Conservation (phyloP, 148 eudicot genomes). For the Hydrangea macrophylla region DNA sequence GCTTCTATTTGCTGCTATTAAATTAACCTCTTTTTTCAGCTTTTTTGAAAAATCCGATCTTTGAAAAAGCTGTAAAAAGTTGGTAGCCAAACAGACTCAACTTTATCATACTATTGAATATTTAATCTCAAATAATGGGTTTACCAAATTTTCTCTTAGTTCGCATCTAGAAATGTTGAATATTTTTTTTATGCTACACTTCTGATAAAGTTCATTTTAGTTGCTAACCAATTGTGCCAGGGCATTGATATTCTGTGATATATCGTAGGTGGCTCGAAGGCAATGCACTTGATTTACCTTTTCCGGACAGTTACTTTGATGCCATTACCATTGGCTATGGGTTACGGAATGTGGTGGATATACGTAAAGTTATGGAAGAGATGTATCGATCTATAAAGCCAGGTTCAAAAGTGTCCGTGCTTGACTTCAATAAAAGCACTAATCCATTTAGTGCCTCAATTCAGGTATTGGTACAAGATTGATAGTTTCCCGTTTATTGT, state of each 20-base stretch:
- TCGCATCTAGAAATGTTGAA: background rate
- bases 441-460: constrained; percentile 32
- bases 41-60: too few relatives aligned
- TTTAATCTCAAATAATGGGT: too few relatives aligned
- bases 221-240: background rate
- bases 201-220: background rate
- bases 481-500: background rate
- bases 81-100: too few relatives aligned
- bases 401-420: constrained; percentile 69
- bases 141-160: too few relatives aligned
- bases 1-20: too few relatives aligned
- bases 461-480: constrained; percentile 46
- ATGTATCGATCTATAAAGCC: constrained; percentile 74
- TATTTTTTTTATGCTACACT: too few relatives aligned
- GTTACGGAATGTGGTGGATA: constrained; percentile 69
- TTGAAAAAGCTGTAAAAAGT: too few relatives aligned
- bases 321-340: constrained; percentile 93
- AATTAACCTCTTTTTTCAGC: too few relatives aligned
- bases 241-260: constrained; percentile 3
- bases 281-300: constrained; percentile 76
- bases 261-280: constrained; percentile 81
- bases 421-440: constrained; percentile 80
- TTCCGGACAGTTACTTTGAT: constrained; percentile 61
- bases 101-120: too few relatives aligned
- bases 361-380: constrained; percentile 61